A percentile compares a stretch with the other conserved stretches of the same genome.
phyloP scores from a whole-genome alignment of 345 rosid species.

The Cardiospermum halicacabum region DNA sequence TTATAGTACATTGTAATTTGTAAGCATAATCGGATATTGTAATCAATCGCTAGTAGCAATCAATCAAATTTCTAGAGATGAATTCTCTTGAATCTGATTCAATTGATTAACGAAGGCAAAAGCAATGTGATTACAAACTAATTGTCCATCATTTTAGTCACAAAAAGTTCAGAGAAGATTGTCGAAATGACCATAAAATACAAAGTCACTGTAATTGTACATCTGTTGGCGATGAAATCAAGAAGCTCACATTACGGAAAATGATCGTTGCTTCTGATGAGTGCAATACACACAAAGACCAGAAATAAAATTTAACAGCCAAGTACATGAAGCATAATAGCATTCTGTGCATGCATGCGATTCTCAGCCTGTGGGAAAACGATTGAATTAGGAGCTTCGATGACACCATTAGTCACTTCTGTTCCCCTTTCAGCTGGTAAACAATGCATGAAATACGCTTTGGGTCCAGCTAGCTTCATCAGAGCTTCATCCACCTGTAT shows the following conservation, averaged over 20 bases:
- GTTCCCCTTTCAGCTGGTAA: constrained; percentile 97
- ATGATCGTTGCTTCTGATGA: background rate
- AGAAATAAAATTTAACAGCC: constrained; percentile 31
- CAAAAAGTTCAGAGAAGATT: background rate
- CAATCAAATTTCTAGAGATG: background rate
- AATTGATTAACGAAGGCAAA: background rate
- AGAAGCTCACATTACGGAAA: background rate
- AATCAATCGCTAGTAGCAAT: background rate
- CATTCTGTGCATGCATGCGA: constrained; percentile 93
- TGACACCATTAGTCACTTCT: constrained; percentile 78
- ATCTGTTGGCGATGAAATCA: background rate
- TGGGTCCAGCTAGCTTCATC: constrained; percentile 80
- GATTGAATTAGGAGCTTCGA: constrained; percentile 86
- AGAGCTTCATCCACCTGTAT: constrained; percentile 80
- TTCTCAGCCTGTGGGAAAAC: constrained; percentile 96
- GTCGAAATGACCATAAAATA: background rate
- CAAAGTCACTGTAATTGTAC: background rate
- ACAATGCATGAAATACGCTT: constrained; percentile 96
- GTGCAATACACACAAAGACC: background rate
- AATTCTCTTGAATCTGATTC: background rate
- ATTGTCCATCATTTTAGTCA: too few species aligned
- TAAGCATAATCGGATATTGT: background rate
- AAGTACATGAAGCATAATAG: constrained; percentile 73
- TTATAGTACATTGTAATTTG: background rate
- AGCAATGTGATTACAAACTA: background rate